Evolutionary conservation across 306 rosid genomes (phyloP), one percentile per base, ranked within the genome.

Genomic region (apple (Malus domestica)): DNA sequence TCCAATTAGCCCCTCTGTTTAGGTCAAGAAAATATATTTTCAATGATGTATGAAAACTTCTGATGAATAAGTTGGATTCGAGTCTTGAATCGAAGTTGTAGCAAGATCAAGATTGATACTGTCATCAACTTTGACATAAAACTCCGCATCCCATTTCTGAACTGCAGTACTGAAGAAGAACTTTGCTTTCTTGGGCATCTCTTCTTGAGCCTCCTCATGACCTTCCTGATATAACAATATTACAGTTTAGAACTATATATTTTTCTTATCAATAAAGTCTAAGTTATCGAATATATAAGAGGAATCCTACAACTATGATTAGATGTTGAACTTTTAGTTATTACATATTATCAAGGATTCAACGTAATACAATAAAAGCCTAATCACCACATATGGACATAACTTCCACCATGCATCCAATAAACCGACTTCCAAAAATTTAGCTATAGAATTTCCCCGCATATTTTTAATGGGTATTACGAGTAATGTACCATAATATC

Each of bases 141-240:
- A 96, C 52, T 92, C 93, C 40, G 99, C 99, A 82, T 96, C 95
- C 99, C 99, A 96, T 72, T 87, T 92, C 85, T 87, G 97, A 85
- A 96, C 93, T 19, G 98, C 98, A 27, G 97, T 87, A 75, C 96
- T 89, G 83, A 92, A 89, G 87, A 92, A 96, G 84, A 88, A 84
- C 84, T 96, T 92, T 18, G 87, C 96, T 79, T 96, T 96, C 71
- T 96, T 92, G 55, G 98, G 90, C 70, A 92, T 84, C 85, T 92
- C 98, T 76, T 96, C 99, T 76, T 92, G 93, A 82, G 99, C 99
- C 84, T 96, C 99, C 84, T 96, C 99, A n/a, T 96, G 99, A 74
- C 88, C 93, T 83, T 92, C 99, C 99, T 96, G 79, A 77, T 79
- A 84, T 14, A 73, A 52, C 44, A 83, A 77, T 58, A 32, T 35